Evolutionary conservation across 2,329 filamentous ascomycete species (phyloP).

Genomic region (Aspergillus unguis): DNA sequence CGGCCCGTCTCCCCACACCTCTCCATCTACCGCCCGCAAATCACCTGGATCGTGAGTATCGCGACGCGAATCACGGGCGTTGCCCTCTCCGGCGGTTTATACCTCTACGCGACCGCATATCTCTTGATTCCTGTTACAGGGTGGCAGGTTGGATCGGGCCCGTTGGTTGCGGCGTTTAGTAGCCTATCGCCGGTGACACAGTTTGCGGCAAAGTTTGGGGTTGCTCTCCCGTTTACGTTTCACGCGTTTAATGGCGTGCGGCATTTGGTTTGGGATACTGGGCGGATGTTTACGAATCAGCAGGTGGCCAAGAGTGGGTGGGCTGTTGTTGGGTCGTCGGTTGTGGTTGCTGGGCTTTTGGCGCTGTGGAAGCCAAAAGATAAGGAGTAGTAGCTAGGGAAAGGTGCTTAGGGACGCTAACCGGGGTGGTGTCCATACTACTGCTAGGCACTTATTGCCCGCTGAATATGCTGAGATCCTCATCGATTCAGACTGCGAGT

Average conservation of each 20-base stretch:
- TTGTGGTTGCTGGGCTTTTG: background rate
- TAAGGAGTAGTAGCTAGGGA: background rate
- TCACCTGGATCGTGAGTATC: conserved; percentile 71
- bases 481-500: too few relatives aligned
- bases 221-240: conserved; percentile 62
- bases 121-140: conserved; percentile 56
- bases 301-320: background rate
- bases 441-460: too few relatives aligned
- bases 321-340: background rate
- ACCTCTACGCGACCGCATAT: conserved; percentile 61
- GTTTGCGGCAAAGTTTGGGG: conserved; percentile 51
- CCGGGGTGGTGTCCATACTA: too few relatives aligned
- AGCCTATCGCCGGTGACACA: conserved; percentile 56
- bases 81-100: conserved; percentile 66
- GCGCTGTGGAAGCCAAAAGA: background rate
- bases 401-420: too few relatives aligned
- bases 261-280: conserved; percentile 48
- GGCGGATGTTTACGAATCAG: background rate
- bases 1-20: conserved; percentile 81
- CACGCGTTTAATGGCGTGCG: conserved; percentile 63
- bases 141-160: conserved; percentile 59
- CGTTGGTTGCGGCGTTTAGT: conserved; percentile 58
- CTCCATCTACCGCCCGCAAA: conserved; percentile 72
- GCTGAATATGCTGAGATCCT: too few relatives aligned
- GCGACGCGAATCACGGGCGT: conserved; percentile 77